These are phyloP conservation scores for Colletotrichum shisoi DNA, from an alignment of 2,329 filamentous ascomycete genomes.

Conservation along the genomic window DNA sequence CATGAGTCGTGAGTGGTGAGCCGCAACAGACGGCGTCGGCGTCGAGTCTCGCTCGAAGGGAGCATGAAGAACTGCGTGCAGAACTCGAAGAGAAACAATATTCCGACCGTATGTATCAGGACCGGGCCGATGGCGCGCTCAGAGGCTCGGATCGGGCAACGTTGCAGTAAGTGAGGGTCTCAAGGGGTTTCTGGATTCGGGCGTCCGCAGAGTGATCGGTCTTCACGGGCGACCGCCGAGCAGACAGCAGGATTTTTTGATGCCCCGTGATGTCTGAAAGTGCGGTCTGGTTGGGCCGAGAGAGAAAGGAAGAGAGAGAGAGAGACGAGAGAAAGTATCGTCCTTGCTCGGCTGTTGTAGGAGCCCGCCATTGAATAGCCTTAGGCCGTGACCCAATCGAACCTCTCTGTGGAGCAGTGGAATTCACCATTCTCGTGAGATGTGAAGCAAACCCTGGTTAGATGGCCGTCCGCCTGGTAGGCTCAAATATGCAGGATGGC, in stretches of 20 bases:
- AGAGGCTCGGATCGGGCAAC: neutral
- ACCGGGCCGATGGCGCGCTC: neutral
- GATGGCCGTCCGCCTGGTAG: neutral
- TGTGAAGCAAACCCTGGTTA: neutral
- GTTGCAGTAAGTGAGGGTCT: neutral
- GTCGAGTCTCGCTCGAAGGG: neutral
- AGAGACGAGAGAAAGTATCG: neutral
- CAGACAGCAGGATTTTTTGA: slow-evolving; percentile 31
- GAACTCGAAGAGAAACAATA: neutral
- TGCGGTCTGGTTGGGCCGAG: neutral
- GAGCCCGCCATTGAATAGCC: neutral
- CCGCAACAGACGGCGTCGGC: neutral
- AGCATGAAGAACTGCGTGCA: neutral
- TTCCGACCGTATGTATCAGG: neutral
- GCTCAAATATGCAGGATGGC: neutral
- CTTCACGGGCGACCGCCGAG: neutral
- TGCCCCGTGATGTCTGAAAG: neutral
- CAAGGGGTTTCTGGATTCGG: slow-evolving; percentile 13
- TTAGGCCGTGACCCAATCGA: too few species aligned
- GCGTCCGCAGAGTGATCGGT: neutral
- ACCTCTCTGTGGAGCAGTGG: neutral
- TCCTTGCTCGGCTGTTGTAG: neutral
- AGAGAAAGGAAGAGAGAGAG: too few species aligned
- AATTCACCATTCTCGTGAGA: neutral
- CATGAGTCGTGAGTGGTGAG: neutral